phyloP scores from a whole-genome alignment of 2,329 filamentous ascomycete species.

The Cladosporium sp. region DNA sequence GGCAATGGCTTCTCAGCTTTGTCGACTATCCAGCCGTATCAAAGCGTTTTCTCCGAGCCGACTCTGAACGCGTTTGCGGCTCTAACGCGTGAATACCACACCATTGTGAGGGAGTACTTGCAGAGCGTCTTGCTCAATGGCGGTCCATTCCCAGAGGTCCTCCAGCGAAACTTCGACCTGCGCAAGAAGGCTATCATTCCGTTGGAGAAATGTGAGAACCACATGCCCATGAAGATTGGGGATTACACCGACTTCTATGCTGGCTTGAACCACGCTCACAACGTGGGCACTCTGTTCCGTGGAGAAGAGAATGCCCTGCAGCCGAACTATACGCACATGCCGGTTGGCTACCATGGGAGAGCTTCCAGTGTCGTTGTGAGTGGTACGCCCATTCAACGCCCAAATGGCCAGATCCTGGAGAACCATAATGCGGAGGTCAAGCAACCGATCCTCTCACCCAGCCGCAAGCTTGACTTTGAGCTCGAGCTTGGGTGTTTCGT shows the following conservation, averaged over 20 bases:
- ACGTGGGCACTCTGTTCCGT: conserved; percentile 65
- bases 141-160: conserved; percentile 53
- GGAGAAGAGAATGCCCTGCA: conserved; percentile 67
- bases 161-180: conserved; percentile 56
- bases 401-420: conserved; percentile 65
- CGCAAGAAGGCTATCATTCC: conserved; percentile 55
- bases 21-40: conserved; percentile 51
- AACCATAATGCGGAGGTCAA: conserved; percentile 58
- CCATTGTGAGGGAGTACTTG: conserved; percentile 61
- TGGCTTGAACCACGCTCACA: conserved; percentile 71
- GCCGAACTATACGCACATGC: conserved; percentile 74
- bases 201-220: conserved; percentile 54
- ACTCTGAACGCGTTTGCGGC: conserved; percentile 69
- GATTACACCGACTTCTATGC: conserved; percentile 77
- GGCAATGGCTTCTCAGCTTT: conserved; percentile 55
- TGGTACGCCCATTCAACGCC: conserved; percentile 65
- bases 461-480: conserved; percentile 68
- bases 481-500: conserved; percentile 74
- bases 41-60: conserved; percentile 56
- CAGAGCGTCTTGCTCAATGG: conserved; percentile 58
- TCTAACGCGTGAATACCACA: conserved; percentile 61
- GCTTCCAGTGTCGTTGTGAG: conserved; percentile 70
- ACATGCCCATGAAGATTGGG: conserved; percentile 70
- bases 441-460: conserved; percentile 57
- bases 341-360: conserved; percentile 75